Percentiles rank a stretch among this genome's conserved stretches.
phyloP scores from a whole-genome alignment of 2,329 filamentous ascomycete species.

The Calonectria pteridis region DNA sequence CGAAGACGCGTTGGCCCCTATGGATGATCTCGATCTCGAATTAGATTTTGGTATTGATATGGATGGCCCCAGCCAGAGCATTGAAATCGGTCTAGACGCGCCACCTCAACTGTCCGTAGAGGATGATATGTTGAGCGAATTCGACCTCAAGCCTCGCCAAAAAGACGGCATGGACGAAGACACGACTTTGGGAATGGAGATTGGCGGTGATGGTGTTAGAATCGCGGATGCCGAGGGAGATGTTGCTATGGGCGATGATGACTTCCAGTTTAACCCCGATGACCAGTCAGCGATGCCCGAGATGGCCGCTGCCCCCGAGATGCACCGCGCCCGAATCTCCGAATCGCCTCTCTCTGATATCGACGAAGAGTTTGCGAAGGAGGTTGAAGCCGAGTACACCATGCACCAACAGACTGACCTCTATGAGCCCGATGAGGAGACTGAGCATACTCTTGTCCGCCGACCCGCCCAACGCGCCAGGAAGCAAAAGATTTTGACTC shows the following conservation, averaged over 20 bases:
- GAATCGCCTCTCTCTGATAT: conserved; percentile 79
- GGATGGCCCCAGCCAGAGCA: conserved; percentile 74
- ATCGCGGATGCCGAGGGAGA: conserved; percentile 76
- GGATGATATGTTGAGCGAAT: conserved; percentile 76
- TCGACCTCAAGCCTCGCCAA: conserved; percentile 68
- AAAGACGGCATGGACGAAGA: conserved; percentile 70
- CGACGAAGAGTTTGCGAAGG: conserved; percentile 71
- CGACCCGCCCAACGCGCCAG: conserved; percentile 78
- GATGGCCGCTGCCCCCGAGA: conserved; percentile 58
- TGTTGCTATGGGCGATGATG: conserved; percentile 70
- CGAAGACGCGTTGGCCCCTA: conserved; percentile 67
- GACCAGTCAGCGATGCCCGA: conserved; percentile 70
- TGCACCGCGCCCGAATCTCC: conserved; percentile 72
- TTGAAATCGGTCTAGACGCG: conserved; percentile 93
- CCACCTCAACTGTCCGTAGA: conserved; percentile 75
- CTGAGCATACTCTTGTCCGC: conserved; percentile 70
- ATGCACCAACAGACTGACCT: conserved; percentile 68
- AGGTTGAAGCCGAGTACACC: conserved; percentile 70
- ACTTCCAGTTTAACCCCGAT: conserved; percentile 74
- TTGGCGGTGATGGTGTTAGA: conserved; percentile 66
- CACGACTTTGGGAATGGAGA: conserved; percentile 65
- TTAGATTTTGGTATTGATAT: conserved; percentile 82
- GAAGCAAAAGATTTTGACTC: conserved; percentile 83
- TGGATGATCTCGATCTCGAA: conserved; percentile 78
- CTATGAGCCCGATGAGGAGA: conserved; percentile 71